Evolutionary conservation across 228 moss, liverwort and hornwort genomes (phyloP), one percentile per base, ranked within the genome.

Genomic region (Sphagnum fallax): DNA sequence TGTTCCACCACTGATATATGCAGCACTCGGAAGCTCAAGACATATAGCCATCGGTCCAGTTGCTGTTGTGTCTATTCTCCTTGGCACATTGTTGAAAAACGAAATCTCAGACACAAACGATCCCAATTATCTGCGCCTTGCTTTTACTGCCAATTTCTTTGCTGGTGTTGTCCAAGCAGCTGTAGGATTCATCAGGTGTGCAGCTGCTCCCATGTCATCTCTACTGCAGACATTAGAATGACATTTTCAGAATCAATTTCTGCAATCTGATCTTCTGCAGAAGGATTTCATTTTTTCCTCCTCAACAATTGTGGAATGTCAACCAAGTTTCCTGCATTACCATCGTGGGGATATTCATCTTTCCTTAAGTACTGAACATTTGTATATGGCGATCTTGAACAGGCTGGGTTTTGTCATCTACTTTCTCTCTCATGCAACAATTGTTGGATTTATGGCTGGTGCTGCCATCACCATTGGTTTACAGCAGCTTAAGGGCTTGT

Each of bases 371-470:
- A 32, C 32, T 32, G 32, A 32, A 32, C 2, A 32, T 32, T 32
- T 32, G 32, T 32, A 3, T 32, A 32, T 32, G 32, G 32, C 32
- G 32, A 32, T 2, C 32, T 32, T 32, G 32, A 32, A 32, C 75
- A 86, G 79, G 65, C 69, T 86, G 65, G 86, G 83, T 10, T 83
- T 86, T 63, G 65, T 86, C 69, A 83, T 71, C 16, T 75, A 82
- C n/a, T 86, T 83, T 69, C 72, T 86, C 10, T 89, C 90, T 48
- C 92, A 95, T 62, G 83, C 92, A 8, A 77, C 86, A 11, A 82
- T 95, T 52, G 72, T 92, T 52, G 94, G 92, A 2, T 92, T 95
- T 66, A 92, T 92, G 92, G 86, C 78, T 0, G 92, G 94, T 67
- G 88, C 88, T 5, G 92, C 94, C 5, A 76, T 85, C 14, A 90